Evolutionary conservation across 306 rosid genomes (phyloP).

Genomic region (Macrotyloma uniflorum): DNA sequence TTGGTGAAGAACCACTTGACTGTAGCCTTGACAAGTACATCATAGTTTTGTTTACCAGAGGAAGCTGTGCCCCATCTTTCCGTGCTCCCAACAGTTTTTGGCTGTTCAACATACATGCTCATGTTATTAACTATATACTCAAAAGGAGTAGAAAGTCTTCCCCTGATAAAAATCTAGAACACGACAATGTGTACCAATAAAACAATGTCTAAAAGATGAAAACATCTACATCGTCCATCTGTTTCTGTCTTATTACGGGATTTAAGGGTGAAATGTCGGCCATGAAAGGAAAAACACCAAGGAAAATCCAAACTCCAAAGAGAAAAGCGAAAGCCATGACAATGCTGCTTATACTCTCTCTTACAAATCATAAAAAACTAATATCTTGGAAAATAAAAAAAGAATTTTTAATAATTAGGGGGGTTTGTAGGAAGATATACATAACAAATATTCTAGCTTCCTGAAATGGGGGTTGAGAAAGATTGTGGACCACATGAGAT

Average conservation of each 20-base stretch:
- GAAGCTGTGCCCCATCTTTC: constrained; percentile 76
- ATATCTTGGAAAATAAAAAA: too few species aligned
- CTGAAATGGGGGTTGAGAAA: not conserved
- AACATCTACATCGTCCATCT: not conserved
- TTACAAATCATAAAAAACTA: not conserved
- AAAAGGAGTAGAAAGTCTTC: not conserved
- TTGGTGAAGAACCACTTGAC: constrained; percentile 41
- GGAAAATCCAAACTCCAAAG: too few species aligned
- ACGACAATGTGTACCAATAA: not conserved
- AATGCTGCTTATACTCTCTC: not conserved
- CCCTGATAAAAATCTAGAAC: not conserved
- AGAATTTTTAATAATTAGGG: too few species aligned
- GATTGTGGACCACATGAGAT: not conserved
- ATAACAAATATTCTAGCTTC: not conserved
- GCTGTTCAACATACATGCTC: constrained; percentile 46
- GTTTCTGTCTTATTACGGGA: constrained; percentile 19
- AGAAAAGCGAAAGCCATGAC: too few species aligned
- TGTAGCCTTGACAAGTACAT: constrained; percentile 66
- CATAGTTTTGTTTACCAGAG: constrained; percentile 86
- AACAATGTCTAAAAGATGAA: not conserved
- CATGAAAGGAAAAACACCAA: not conserved
- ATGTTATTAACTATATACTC: not conserved
- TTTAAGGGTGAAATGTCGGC: not conserved
- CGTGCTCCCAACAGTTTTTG: constrained; percentile 72
- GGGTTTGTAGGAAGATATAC: too few species aligned